Evolutionary conservation across 179 eudicot species (phyloP), one percentile per base, ranked within the genome.

Genomic region (Beta macrorhiza): DNA sequence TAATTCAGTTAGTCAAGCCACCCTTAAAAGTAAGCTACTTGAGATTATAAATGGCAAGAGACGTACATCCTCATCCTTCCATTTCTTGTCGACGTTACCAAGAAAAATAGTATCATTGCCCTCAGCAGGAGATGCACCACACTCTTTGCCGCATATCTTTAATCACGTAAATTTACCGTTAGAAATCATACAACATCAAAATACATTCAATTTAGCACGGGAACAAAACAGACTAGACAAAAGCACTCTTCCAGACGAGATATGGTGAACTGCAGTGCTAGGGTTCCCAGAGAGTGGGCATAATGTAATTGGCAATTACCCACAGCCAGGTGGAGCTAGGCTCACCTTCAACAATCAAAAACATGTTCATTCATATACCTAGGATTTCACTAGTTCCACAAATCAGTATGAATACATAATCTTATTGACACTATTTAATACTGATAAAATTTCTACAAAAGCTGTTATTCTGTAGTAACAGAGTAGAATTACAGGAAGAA

Each of bases 41-140:
- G n/a, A 20, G 29, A 29, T 20, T 13, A 16, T 17, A 71, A 55
- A 42, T 19, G 52, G 45, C 13, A 16, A 56, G 79, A 76, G 57
- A 49, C 92, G 87, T 78, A 92, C 97, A 84, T 92, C 90, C 75
- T 85, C 88, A 74, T 74, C 86, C 82, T 87, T 91, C 93, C 97
- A 91, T 44, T 84, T 85, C 83, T 82, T 92, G 88, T 92, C 89
- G 57, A 92, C 85, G 84, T 88, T 88, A 73, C 92, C 90, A 81
- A 92, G 91, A 83, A 78, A 91, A 72, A 92, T 73, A 25, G 97
- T 92, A 85, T 92, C 92, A 77, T 88, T 89, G n/a, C 93, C 93
- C 87, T 89, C 90, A 72, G 84, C 88, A 76, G 87, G 85, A 61
- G 86, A 52, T 77, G 76, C 87, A 55, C 86, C 76, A 83, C 92